Evolutionary conservation across 1,139 yeast genomes (phyloP), one percentile per base, ranked within the genome.

Genomic region (Pichia sp.): DNA sequence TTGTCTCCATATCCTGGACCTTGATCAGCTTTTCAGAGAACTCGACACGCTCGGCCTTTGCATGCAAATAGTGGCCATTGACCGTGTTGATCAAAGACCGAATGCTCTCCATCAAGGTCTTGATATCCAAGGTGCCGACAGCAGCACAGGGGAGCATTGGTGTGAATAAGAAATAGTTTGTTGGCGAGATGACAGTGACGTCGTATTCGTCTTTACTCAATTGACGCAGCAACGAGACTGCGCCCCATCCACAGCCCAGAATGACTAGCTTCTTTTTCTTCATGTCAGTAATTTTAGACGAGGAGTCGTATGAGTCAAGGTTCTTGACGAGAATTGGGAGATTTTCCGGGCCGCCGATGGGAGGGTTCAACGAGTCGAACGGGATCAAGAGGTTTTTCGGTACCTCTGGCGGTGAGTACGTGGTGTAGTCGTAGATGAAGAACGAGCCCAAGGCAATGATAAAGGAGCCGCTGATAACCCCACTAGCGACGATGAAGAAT

Each of bases 271-370:
- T 76, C 29, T 84, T 85, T 64, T 77, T 81, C 53, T 67, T 67
- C 52, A 75, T 69, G 14, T 73, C 61, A 12, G 66, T 61, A 53
- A 71, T 73, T 61, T 76, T 76, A 12, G 67, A 73, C 7, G 71
- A 74, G 20, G 71, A 64, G 63, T 83, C 87, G 54, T 74, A 75
- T 44, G 78, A 78, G 63, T 83, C 87, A 52, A 83, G 68, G 57
- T 76, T 76, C 43, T 77, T 73, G 42, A 74, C 74, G 55, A 81
- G 71, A 40, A 83, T 78, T 2, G 87, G 87, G 54, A 84, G 68
- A 61, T 83, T 81, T 64, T 83, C 85, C 29, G 88, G 87, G 1
- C 89, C 89, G 6, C 88, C 88, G n/a, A 65, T 66, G 38, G 72
- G 71, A 24, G 87, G 87, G 49, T 74, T 64, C 46, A 83, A 64